These are phyloP conservation scores for Aspergillus sp. DNA, from an alignment of 2,329 filamentous ascomycete genomes.

Conservation along the genomic window DNA sequence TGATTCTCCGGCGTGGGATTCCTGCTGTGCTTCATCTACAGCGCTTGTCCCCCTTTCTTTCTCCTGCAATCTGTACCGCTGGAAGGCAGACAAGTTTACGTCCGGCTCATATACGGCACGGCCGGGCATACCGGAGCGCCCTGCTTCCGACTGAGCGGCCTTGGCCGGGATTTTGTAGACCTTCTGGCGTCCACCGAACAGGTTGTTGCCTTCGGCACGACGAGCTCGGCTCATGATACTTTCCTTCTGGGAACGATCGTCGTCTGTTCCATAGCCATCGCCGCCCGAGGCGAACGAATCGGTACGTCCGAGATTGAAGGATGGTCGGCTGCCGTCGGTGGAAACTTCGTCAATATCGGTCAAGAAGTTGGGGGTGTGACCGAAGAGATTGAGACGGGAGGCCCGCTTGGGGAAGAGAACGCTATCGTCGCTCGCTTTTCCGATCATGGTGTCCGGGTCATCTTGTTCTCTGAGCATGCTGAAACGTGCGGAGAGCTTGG, in stretches of 20 bases:
- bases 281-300: constrained; percentile 65
- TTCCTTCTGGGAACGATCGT: constrained; percentile 58
- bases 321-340: constrained; percentile 60
- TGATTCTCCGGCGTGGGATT: constrained; percentile 39
- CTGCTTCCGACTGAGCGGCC: constrained; percentile 31
- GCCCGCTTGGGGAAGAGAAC: constrained; percentile 80
- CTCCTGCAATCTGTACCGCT: constrained; percentile 62
- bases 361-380: constrained; percentile 59
- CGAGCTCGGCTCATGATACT: constrained; percentile 84
- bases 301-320: constrained; percentile 59
- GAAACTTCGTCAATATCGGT: constrained; percentile 89
- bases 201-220: constrained; percentile 82
- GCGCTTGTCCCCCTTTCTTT: constrained; percentile 49
- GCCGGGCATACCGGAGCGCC: constrained; percentile 53
- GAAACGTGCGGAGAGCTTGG: constrained; percentile 88
- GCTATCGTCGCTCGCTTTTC: constrained; percentile 93
- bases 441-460: constrained; percentile 81
- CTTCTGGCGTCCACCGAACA: constrained; percentile 95
- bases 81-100: constrained; percentile 77
- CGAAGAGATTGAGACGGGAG: constrained; percentile 74
- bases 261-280: constrained; percentile 62
- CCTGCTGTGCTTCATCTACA: constrained; percentile 34
- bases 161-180: constrained; percentile 78
- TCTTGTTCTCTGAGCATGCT: constrained; percentile 97
- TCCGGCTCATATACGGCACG: constrained; percentile 83